phyloP scores from a whole-genome alignment of 2,329 filamentous ascomycete species.

The Diplodia mutila region DNA sequence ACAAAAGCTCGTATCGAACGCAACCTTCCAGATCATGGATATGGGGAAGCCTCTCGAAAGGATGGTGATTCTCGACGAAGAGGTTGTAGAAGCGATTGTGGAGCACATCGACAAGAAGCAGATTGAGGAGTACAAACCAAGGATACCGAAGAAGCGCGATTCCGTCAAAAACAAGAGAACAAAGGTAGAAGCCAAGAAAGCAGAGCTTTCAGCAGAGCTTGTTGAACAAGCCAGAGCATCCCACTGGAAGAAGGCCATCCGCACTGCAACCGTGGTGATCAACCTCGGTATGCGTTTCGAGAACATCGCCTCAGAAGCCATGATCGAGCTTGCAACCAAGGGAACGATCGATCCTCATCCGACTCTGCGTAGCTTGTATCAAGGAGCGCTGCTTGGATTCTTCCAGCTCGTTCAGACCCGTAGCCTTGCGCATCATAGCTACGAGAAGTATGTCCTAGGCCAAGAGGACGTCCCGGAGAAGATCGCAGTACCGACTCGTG shows the following conservation, averaged over 20 bases:
- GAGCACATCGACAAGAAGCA: slow-evolving; percentile 41
- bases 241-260: slow-evolving; percentile 94
- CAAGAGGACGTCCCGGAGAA: slow-evolving; percentile 78
- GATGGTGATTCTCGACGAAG: slow-evolving; percentile 78
- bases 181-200: slow-evolving; percentile 82
- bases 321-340: slow-evolving; percentile 79
- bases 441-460: slow-evolving; percentile 82
- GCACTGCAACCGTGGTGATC: slow-evolving; percentile 87
- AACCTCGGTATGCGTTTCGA: slow-evolving; percentile 93
- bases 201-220: slow-evolving; percentile 77
- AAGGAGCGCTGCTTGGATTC: slow-evolving; percentile 72
- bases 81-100: slow-evolving; percentile 68
- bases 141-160: slow-evolving; percentile 68
- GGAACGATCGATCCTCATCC: slow-evolving; percentile 92
- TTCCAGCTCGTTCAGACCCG: slow-evolving; percentile 89
- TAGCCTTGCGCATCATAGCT: slow-evolving; percentile 82
- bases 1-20: slow-evolving; percentile 81
- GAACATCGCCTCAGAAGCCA: slow-evolving; percentile 75
- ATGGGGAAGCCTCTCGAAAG: slow-evolving; percentile 88
- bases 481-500: slow-evolving; percentile 70
- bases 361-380: slow-evolving; percentile 78
- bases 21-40: slow-evolving; percentile 84
- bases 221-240: slow-evolving; percentile 75
- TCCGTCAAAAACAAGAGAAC: slow-evolving; percentile 75
- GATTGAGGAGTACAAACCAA: slow-evolving; percentile 60